phyloP scores from a whole-genome alignment of 805 yeast species.

The Nakazawaea holstii region DNA sequence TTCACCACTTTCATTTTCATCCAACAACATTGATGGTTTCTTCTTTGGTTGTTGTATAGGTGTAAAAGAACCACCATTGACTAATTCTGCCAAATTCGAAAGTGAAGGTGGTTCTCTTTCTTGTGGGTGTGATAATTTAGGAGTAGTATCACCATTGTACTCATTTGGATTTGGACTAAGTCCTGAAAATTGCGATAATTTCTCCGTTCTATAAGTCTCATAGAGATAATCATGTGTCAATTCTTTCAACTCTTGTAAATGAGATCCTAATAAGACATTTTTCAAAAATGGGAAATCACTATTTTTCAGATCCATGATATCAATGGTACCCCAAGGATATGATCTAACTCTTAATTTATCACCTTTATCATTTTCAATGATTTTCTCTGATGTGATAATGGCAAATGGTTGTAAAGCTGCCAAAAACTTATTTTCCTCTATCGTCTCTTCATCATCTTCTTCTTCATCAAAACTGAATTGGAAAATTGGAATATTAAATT shows the following conservation, averaged over 20 bases:
- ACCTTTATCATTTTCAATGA: constrained; percentile 42
- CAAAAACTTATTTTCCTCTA: constrained; percentile 61
- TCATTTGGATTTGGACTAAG: constrained; percentile 18
- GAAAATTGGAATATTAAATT: constrained; percentile 66
- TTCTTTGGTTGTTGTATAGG: constrained; percentile 14
- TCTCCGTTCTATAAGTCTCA: constrained; percentile 61
- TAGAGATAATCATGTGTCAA: constrained; percentile 61
- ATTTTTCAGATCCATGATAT: constrained; percentile 44
- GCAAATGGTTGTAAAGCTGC: constrained; percentile 73
- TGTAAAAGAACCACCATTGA: constrained; percentile 16
- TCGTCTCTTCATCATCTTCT: constrained; percentile 64
- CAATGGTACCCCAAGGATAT: constrained; percentile 74
- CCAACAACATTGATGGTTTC: constrained; percentile 32
- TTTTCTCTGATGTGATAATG: constrained; percentile 58
- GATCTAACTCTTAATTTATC: constrained; percentile 49
- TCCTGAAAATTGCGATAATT: constrained; percentile 50
- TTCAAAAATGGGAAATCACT: constrained; percentile 51
- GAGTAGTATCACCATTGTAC: background rate
- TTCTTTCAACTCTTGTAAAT: constrained; percentile 59
- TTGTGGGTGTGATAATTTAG: background rate
- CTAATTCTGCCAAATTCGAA: constrained; percentile 55
- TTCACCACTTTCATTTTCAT: constrained; percentile 16
- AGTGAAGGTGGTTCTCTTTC: constrained; percentile 46
- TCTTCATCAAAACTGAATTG: constrained; percentile 69
- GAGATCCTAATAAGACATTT: constrained; percentile 53